phyloP scores from a whole-genome alignment of 192 early-diverging fungal genomes.

The Linderina pennispora region DNA sequence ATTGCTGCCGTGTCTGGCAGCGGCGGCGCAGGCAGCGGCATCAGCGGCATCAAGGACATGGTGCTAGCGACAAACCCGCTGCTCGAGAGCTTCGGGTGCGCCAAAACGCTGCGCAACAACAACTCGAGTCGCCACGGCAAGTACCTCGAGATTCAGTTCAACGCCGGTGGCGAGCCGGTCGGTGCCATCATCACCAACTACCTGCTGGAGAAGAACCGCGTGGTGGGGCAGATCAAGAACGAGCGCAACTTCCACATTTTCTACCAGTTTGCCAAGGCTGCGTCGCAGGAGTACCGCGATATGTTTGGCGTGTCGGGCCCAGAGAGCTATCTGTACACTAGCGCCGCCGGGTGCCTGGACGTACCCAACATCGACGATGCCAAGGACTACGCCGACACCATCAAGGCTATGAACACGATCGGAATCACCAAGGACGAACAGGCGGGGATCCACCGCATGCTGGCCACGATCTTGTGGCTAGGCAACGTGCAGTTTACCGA shows the following conservation, averaged over 20 bases:
- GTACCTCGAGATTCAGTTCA: constrained; percentile 99
- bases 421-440: constrained; percentile 77
- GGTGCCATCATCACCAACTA: constrained; percentile 99
- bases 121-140: constrained; percentile 99
- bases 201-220: constrained; percentile 92
- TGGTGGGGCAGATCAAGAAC: constrained; percentile 87
- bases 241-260: constrained; percentile 99
- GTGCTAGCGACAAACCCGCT: constrained; percentile 98
- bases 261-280: constrained; percentile 83
- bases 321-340: constrained; percentile 73
- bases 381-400: constrained; percentile 80
- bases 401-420: constrained; percentile 91
- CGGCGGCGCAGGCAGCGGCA: constrained; percentile 64
- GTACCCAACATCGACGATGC: constrained; percentile 94
- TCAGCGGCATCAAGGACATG: constrained; percentile 96
- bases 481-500: constrained; percentile 91
- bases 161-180: constrained; percentile 82
- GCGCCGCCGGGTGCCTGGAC: constrained; percentile 62
- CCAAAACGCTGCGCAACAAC: constrained; percentile 97
- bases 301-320: constrained; percentile 63
- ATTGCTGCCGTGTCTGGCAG: constrained; percentile 89
- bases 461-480: constrained; percentile 92
- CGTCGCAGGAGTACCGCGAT: constrained; percentile 65
- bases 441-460: constrained; percentile 81
- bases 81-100: constrained; percentile 97